Conservation (phyloP, 768 basidiomycete genomes). For the Amanita rimosa region DNA sequence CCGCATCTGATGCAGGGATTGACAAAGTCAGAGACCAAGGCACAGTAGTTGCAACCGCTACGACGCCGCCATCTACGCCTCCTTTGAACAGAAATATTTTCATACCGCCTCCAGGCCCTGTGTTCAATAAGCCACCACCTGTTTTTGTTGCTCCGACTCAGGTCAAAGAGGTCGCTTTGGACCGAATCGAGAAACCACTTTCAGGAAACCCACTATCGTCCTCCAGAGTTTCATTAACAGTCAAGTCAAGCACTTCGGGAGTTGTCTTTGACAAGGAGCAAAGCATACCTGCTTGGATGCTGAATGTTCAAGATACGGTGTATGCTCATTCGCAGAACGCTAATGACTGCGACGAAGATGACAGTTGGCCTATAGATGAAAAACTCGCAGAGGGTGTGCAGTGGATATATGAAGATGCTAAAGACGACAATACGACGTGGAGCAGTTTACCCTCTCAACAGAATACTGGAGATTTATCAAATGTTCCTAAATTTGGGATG, state of each 20-base stretch:
- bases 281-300: conserved; percentile 39
- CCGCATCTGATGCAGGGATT: not conserved
- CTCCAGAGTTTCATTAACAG: conserved; percentile 15
- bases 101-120: conserved; percentile 28
- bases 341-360: conserved; percentile 35
- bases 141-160: conserved; percentile 35
- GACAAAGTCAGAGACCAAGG: conserved; percentile 11
- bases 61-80: conserved; percentile 50
- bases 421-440: conserved; percentile 71
- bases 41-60: conserved; percentile 27
- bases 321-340: conserved; percentile 17
- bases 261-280: conserved; percentile 36
- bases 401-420: conserved; percentile 50
- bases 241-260: conserved; percentile 47
- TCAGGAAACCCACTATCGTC: not conserved
- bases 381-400: conserved; percentile 41
- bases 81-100: conserved; percentile 24
- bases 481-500: conserved; percentile 10
- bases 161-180: conserved; percentile 12
- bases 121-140: conserved; percentile 49
- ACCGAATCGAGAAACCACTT: conserved; percentile 10
- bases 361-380: conserved; percentile 71
- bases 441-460: conserved; percentile 43
- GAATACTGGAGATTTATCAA: conserved; percentile 22
- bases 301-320: conserved; percentile 50